These are phyloP conservation scores for Aaosphaeria pasadenensis DNA, from an alignment of 2,329 filamentous ascomycete species.

Conservation along the genomic window DNA sequence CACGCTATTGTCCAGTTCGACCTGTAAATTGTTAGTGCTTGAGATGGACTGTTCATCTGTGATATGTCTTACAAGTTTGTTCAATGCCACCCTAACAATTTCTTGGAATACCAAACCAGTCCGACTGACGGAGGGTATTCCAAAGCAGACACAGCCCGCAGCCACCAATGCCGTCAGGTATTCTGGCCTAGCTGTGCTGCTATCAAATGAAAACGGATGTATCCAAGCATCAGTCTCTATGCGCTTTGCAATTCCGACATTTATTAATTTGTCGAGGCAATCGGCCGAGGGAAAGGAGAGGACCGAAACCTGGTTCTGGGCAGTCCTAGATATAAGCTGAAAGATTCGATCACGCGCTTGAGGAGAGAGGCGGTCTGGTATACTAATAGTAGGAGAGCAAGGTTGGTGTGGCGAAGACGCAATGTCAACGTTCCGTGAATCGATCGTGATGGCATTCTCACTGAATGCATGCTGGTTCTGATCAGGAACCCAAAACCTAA, in stretches of 20 bases:
- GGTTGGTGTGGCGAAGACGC: slow-evolving; percentile 26
- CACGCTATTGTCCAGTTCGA: slow-evolving; percentile 17
- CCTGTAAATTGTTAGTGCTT: neutral
- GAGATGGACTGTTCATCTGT: neutral
- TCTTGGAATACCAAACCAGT: slow-evolving; percentile 29
- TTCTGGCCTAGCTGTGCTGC: slow-evolving; percentile 19
- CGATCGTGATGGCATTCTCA: slow-evolving; percentile 22
- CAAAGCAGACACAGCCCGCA: slow-evolving; percentile 31
- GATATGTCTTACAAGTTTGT: slow-evolving; percentile 9
- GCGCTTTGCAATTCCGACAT: slow-evolving; percentile 30
- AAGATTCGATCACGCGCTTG: slow-evolving; percentile 26
- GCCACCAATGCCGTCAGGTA: slow-evolving; percentile 25
- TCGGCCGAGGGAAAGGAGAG: slow-evolving; percentile 28
- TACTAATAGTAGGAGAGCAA: slow-evolving; percentile 16
- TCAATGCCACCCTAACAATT: slow-evolving; percentile 26
- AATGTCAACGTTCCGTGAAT: slow-evolving; percentile 22
- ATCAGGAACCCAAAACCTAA: slow-evolving; percentile 25
- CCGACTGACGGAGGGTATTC: slow-evolving; percentile 25
- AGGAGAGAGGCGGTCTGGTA: slow-evolving; percentile 18
- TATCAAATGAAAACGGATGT: slow-evolving; percentile 27
- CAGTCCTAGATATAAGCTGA: slow-evolving; percentile 26
- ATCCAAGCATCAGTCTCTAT: slow-evolving; percentile 32
- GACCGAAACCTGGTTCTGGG: slow-evolving; percentile 21
- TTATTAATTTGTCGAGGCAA: slow-evolving; percentile 27
- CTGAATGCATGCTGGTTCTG: slow-evolving; percentile 26